phyloP scores from a whole-genome alignment of 176 grass and related monocot species.

The Raddia guianensis region DNA sequence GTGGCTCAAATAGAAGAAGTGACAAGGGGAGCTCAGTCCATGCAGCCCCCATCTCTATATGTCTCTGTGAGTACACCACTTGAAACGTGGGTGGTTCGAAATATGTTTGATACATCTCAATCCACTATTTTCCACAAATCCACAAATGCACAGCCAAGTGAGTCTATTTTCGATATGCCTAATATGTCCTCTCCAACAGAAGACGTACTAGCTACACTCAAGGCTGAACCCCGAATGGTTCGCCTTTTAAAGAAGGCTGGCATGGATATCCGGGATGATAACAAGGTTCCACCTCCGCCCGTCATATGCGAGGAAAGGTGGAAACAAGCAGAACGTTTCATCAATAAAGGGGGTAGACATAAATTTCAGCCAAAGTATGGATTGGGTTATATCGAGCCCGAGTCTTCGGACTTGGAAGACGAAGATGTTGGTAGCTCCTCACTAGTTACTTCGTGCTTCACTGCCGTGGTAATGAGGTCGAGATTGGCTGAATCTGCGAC shows the following conservation, averaged over 20 bases:
- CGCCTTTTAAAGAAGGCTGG: too few species aligned
- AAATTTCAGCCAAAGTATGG: background rate
- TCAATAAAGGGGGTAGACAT: background rate
- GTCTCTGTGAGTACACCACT: background rate
- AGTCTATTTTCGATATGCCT: background rate
- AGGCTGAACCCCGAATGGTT: background rate
- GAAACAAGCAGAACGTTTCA: background rate
- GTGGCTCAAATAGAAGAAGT: background rate
- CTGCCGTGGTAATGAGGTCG: too few species aligned
- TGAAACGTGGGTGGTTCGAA: background rate
- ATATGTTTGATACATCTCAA: fast-evolving
- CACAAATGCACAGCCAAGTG: background rate
- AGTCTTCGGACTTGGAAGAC: background rate
- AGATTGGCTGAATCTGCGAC: too few species aligned
- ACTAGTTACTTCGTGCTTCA: too few species aligned
- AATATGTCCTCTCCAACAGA: background rate
- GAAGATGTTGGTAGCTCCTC: background rate
- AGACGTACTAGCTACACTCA: background rate
- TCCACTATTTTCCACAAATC: background rate
- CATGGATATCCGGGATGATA: background rate
- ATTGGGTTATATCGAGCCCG: background rate
- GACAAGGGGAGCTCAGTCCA: background rate
- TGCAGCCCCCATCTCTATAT: background rate
- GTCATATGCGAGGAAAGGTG: background rate
- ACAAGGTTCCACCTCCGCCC: background rate